phyloP scores from a whole-genome alignment of 768 basidiomycete genomes.

The Boletus speciosus region DNA sequence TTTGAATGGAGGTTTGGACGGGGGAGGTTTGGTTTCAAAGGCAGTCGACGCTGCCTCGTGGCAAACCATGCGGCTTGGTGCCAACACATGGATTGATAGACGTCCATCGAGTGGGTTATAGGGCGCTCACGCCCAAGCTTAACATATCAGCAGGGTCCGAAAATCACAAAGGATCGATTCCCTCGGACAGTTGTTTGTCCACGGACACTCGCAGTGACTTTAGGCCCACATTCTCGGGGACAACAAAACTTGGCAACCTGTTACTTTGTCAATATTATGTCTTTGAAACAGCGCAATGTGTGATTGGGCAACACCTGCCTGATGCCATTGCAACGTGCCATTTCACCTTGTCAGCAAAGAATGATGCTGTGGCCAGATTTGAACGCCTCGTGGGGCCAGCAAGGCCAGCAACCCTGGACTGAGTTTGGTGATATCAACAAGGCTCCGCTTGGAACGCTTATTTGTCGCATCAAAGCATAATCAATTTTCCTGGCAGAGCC shows the following conservation, averaged over 20 bases:
- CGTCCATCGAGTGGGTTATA: not conserved
- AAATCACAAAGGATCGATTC: not conserved
- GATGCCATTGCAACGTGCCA: conserved; percentile 13
- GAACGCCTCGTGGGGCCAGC: conserved; percentile 21
- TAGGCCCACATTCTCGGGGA: not conserved
- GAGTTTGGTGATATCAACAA: not conserved
- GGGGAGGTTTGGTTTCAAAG: not conserved
- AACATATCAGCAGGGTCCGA: conserved; percentile 7
- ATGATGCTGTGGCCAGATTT: not conserved
- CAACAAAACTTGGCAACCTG: not conserved
- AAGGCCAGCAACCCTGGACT: conserved; percentile 4
- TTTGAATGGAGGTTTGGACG: conserved; percentile 5
- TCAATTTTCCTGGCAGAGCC: not conserved
- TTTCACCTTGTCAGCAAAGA: conserved; percentile 1
- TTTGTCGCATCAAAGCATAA: not conserved
- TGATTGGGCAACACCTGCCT: conserved; percentile 7
- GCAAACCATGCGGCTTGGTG: conserved; percentile 15
- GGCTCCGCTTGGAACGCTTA: not conserved
- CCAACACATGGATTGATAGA: conserved; percentile 9
- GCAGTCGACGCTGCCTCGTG: conserved; percentile 22
- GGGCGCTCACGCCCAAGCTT: not conserved
- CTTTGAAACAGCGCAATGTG: not conserved
- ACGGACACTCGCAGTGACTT: not conserved
- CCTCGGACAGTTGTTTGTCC: conserved; percentile 9
- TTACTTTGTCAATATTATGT: conserved; percentile 3